Conservation (phyloP, 495 filamentous ascomycete species). For the Jackrogersella minutella region DNA sequence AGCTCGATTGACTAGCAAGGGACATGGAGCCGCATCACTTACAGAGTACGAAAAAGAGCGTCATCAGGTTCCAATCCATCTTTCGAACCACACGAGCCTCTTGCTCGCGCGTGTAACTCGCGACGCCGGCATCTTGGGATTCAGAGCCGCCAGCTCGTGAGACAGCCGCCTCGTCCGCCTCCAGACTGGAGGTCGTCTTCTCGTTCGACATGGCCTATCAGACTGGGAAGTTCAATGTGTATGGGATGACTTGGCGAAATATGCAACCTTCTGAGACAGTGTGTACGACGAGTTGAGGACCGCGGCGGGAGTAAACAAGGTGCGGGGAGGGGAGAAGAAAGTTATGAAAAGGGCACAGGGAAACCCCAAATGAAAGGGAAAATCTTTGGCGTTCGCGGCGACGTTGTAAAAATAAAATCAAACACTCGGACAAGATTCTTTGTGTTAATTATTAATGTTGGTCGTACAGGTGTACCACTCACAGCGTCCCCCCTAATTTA, state of each 20-base stretch:
- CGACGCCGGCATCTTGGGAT: not conserved
- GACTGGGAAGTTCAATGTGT: not conserved
- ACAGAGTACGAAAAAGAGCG: slow-evolving; percentile 48
- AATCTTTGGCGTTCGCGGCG: not conserved
- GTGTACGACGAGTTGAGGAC: slow-evolving; percentile 5
- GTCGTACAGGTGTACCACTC: not conserved
- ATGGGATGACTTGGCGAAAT: slow-evolving; percentile 5
- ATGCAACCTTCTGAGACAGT: slow-evolving; percentile 21
- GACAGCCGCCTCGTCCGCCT: slow-evolving; percentile 25
- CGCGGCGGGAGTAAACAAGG: not conserved
- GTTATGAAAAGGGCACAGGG: slow-evolving; percentile 2
- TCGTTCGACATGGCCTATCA: slow-evolving; percentile 26
- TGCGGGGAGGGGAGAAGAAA: not conserved
- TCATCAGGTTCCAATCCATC: slow-evolving; percentile 46
- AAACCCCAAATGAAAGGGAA: not conserved
- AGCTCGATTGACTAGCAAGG: not conserved
- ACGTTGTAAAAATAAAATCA: slow-evolving; percentile 3
- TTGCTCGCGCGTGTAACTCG: slow-evolving; percentile 5
- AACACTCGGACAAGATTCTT: slow-evolving; percentile 6
- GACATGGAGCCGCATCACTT: slow-evolving; percentile 10
- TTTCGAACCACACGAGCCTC: slow-evolving; percentile 43
- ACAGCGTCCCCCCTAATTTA: not conserved
- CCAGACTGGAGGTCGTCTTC: slow-evolving; percentile 19
- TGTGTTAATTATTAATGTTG: slow-evolving; percentile 8
- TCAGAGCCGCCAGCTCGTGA: not conserved